Evolutionary conservation across 495 filamentous ascomycete genomes (phyloP), one percentile per base, ranked within the genome.

Genomic region (Penicillium paradoxum): DNA sequence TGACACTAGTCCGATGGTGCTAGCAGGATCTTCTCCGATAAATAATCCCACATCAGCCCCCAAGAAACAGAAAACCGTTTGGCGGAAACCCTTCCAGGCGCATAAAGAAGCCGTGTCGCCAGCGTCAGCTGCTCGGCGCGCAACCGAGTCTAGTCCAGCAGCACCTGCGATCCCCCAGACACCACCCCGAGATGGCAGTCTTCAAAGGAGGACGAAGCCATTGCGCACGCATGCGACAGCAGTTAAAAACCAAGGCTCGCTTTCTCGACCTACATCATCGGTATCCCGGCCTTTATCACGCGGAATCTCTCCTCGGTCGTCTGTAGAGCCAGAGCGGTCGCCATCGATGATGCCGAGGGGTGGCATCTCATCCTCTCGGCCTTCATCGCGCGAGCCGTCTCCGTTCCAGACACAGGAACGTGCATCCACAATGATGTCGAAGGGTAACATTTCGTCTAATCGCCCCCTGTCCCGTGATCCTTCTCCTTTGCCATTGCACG

Each of bases 1-100:
- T 55, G 81, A 85, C 48, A 79, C 80, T n/a, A 95, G 89, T 60
- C 89, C 89, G 21, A 75, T 91, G 71, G 49, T 69, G 10, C 58
- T 59, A 51, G 51, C 67, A 1, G 62, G 61, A 22, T 60, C 62
- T 27, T 70, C 70, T 19, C 74, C 72, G n/a, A 70, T 73, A 50
- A 69, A 71, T 19, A 76, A 73, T 49, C 70, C 73, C 2, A 77
- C 73, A 17, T 75, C 74, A 0, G 73, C 75, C 0, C 76, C 77
- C 0, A 76, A 75, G 38, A 78, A 77, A 59, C 69, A 68, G 45
- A 75, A 74, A 55, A 74, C 73, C 1, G 72, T 75, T n/a, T 78
- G 75, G 48, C 68, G 75, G 10, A 75, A 76, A 58, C 77, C 77
- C 2, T 80, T 79, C 53, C 79, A 82, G 54, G 77, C 79, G 25